These are phyloP conservation scores for Trametes hirsuta DNA, from an alignment of 1,284 basidiomycete species.

Conservation along the genomic window DNA sequence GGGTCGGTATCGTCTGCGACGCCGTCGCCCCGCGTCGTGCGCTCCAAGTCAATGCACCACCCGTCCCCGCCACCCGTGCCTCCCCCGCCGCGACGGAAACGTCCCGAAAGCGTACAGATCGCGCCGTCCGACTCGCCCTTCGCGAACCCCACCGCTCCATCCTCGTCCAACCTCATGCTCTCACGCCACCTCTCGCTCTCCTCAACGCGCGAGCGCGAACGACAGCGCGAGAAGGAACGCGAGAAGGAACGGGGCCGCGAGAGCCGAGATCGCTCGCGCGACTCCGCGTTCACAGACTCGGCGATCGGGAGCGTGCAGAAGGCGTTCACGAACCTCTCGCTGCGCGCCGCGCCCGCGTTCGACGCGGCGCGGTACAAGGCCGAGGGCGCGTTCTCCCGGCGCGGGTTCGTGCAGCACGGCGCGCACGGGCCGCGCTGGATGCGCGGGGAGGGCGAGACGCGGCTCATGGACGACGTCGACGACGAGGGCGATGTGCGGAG, in stretches of 20 bases:
- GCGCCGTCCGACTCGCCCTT: slow-evolving; percentile 31
- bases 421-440: slow-evolving; percentile 32
- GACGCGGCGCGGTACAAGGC: slow-evolving; percentile 67
- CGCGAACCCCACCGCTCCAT: slow-evolving; percentile 14
- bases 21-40: slow-evolving; percentile 44
- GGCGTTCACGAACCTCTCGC: slow-evolving; percentile 50
- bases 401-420: slow-evolving; percentile 53
- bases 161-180: slow-evolving; percentile 25
- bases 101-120: slow-evolving; percentile 69
- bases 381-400: slow-evolving; percentile 62
- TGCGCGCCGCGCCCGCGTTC: slow-evolving; percentile 49
- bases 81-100: slow-evolving; percentile 47
- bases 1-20: slow-evolving; percentile 28
- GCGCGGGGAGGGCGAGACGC: slow-evolving; percentile 34
- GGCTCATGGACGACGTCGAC: slow-evolving; percentile 31
- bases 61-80: slow-evolving; percentile 46
- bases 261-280: slow-evolving; percentile 13
- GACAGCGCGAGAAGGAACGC: slow-evolving; percentile 19
- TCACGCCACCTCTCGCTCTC: slow-evolving; percentile 44
- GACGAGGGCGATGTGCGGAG: slow-evolving; percentile 14
- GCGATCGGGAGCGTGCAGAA: slow-evolving; percentile 47
- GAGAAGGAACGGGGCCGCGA: slow-evolving; percentile 7
- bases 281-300: slow-evolving; percentile 26
- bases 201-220: slow-evolving; percentile 24
- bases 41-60: slow-evolving; percentile 62